Evolutionary conservation across 108 stramenopile genomes (phyloP), one percentile per base, ranked within the genome.

Genomic region (Nannochloropsis gaditana): DNA sequence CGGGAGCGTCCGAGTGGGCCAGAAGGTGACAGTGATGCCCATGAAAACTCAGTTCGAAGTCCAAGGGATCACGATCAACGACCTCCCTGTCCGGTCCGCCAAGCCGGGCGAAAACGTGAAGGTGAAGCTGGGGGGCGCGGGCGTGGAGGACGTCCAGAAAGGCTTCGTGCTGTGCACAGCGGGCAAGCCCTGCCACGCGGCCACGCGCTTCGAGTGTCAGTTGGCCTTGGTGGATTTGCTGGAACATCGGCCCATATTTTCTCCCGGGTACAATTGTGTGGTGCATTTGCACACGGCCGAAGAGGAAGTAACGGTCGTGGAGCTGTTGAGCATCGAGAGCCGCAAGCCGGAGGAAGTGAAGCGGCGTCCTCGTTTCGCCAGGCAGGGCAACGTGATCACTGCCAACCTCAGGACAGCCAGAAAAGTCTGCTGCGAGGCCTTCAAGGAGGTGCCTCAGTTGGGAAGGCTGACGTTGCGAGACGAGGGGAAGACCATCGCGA

Each of bases 31-130:
- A 19, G 45, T 99, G 10, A 97, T 97, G 96, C 99, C 99, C 4
- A 96, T 96, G 43, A 91, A 94, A 73, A 91, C 95, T 45, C 44
- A 86, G 45, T 95, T 91, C 89, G 95, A 94, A 90, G 95, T 99
- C 9, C 96, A 98, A 85, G 95, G 88, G n/a, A 93, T 99, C 45
- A 96, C 91, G 92, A 94, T 95, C 45, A 96, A 97, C 85, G 98
- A 99, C 86, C 43, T 45, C 19, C 90, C 86, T 44, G 90, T 90
- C 5, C 45, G 47, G 92, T 92, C 81, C 94, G 95, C 97, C 19
- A 93, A 96, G 90, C 97, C 99, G 15, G 99, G 99, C n/a, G 99
- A 99, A 86, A 99, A 98, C 91, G 95, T 99, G 41, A 91, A 95
- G 17, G 84, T 99, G 59, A 97, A 97, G 90, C 86, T 99, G 11